Base-by-base conservation (phyloP, 2,329 filamentous ascomycete species). In the Madurella mycetomatis region DNA sequence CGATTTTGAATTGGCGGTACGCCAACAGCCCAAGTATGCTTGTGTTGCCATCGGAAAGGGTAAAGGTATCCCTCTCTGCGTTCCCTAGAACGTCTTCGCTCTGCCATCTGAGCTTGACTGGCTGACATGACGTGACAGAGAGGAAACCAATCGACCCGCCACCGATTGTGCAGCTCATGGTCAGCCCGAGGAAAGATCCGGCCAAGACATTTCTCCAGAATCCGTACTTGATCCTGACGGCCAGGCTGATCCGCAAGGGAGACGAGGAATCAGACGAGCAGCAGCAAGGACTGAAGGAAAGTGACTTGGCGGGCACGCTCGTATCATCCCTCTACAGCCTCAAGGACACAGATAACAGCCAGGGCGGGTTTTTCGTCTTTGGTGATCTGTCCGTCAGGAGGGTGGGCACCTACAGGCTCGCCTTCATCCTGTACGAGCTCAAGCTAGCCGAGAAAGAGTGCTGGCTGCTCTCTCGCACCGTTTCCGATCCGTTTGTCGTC, bases 291-390 rank as follows among this genome's bases (percentile, higher is more conserved):
- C 70, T 71, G 40, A 82, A 80, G 53, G 78, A 81, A 41, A 82
- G 80, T 56, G 78, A 81, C 43, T 72, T 91, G 55, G 79, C 85
- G 39, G 90, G 90, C 9, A 88, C 86, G 5, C 76, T 88, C 41
- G 86, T 88, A 5, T 95, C 90, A 1, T 95, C 90, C 9, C 76
- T 94, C 47, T 88, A 95, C 69, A 81, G 88, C 51, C 74, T 95
- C 51, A 92, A 94, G 69, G 88, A 95, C 66, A 78, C 83, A 2
- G 79, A 86, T 64, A 91, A 91, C 65, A 76, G 75, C 73, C 89
- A 94, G 69, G 87, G 87, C 11, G 90, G 86, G 1, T 95, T 91
- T 72, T 95, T 95, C 65, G 86, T 95, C n/a, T 95, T 95, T 70
- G 88, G 88, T 5, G 90, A 96, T 69, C 76, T 96, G 18, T 94